Evolutionary conservation across 176 grass and related monocot genomes (phyloP).

Genomic region (Lolium rigidum): DNA sequence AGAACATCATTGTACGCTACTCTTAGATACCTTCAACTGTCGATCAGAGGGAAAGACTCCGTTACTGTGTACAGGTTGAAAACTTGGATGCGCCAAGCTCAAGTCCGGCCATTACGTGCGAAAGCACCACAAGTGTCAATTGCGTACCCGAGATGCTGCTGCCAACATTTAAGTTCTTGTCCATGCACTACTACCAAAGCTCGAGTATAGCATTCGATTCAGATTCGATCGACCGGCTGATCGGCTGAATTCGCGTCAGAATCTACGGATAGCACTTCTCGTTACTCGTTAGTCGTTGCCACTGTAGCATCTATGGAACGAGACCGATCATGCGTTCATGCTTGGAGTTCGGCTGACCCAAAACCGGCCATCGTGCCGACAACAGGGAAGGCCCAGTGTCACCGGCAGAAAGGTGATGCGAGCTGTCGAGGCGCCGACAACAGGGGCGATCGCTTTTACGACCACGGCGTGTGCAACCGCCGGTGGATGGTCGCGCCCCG

Average conservation of each 20-base stretch:
- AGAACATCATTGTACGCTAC: not conserved
- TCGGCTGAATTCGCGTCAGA: constrained; percentile 33
- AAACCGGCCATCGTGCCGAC: constrained; percentile 40
- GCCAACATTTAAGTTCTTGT: constrained; percentile 14
- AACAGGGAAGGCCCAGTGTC: not conserved
- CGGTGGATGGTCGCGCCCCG: not conserved
- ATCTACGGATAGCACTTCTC: not conserved
- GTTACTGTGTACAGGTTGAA: not conserved
- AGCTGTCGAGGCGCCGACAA: constrained; percentile 25
- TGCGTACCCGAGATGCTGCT: constrained; percentile 25
- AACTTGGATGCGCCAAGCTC: not conserved
- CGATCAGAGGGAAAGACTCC: not conserved
- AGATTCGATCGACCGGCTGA: constrained; percentile 41
- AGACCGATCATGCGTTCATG: too few species aligned
- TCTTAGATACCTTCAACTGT: not conserved
- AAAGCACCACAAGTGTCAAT: not conserved
- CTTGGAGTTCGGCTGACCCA: constrained; percentile 11
- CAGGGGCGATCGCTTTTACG: not conserved
- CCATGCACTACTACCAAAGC: constrained; percentile 37
- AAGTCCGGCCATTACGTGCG: constrained; percentile 1
- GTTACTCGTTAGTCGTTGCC: not conserved
- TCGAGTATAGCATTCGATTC: constrained; percentile 43
- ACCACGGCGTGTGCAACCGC: not conserved
- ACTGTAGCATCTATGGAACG: too few species aligned
- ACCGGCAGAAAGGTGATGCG: constrained; percentile 9